phyloP scores from a whole-genome alignment of 2,329 filamentous ascomycete species.

The Bipolaris bicolor region DNA sequence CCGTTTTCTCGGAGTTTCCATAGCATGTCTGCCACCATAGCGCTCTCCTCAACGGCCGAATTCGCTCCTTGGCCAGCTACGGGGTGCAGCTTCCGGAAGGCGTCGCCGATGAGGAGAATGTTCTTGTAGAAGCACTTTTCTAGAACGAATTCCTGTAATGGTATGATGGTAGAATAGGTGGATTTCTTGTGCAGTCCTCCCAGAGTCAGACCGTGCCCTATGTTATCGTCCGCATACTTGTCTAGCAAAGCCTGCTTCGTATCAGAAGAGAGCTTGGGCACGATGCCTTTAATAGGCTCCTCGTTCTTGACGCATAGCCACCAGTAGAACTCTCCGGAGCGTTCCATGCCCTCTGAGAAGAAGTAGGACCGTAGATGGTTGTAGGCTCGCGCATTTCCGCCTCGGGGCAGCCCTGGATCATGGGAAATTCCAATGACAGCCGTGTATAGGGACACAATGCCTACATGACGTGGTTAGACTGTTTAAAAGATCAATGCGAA shows the following conservation, averaged over 20 bases:
- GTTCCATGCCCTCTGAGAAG: slow-evolving; percentile 1
- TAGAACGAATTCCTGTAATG: background rate
- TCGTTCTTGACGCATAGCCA: slow-evolving; percentile 4
- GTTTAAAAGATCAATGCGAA: background rate
- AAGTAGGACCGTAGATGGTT: slow-evolving; percentile 6
- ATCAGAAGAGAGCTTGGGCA: slow-evolving; percentile 1
- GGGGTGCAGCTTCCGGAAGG: background rate
- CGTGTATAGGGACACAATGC: slow-evolving; percentile 1
- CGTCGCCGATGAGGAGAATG: background rate
- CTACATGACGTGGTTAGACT: background rate
- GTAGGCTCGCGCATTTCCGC: slow-evolving; percentile 3
- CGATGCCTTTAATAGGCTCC: slow-evolving; percentile 1
- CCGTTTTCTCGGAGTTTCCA: background rate
- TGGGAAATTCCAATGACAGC: slow-evolving; percentile 3
- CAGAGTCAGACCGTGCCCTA: slow-evolving; percentile 4
- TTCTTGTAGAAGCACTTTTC: background rate
- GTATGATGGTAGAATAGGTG: slow-evolving; percentile 2
- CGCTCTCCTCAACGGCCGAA: background rate
- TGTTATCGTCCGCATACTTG: slow-evolving; percentile 3
- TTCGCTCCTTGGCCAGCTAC: background rate
- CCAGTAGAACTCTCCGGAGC: slow-evolving; percentile 4
- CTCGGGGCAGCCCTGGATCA: slow-evolving; percentile 1
- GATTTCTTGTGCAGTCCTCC: slow-evolving; percentile 6
- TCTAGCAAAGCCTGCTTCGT: slow-evolving; percentile 4
- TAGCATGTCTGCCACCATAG: background rate